Percentiles rank a stretch among this genome's conserved stretches.
Evolutionary conservation across 73 alveolate genomes (phyloP).

Genomic region (Stentor coeruleus): DNA sequence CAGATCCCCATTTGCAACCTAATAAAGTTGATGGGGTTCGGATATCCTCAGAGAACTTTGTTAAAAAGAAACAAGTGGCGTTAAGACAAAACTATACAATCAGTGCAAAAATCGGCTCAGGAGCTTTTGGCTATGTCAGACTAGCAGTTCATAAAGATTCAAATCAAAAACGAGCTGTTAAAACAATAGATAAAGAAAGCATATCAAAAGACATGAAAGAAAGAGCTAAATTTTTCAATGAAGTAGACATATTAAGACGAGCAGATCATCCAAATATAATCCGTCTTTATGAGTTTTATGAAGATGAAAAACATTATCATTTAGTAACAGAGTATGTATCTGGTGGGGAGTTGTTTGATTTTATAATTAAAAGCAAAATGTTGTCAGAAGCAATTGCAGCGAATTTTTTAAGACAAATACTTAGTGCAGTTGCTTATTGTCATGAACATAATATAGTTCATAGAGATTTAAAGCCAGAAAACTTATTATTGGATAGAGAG

Average conservation of each 20-base stretch:
- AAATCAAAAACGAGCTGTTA: too few species aligned
- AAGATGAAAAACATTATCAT: constrained; percentile 60
- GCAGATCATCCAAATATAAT: constrained; percentile 80
- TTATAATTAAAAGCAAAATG: constrained; percentile 34
- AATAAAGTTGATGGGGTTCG: too few species aligned
- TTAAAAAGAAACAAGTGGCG: too few species aligned
- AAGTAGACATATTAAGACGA: constrained; percentile 58
- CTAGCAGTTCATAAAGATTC: too few species aligned
- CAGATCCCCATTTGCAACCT: too few species aligned
- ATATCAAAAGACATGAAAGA: too few species aligned
- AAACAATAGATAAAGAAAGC: too few species aligned
- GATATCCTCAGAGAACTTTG: too few species aligned
- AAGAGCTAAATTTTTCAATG: too few species aligned
- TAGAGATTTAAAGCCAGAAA: constrained; percentile 77
- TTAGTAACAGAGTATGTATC: constrained; percentile 51
- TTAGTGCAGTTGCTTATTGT: constrained; percentile 58
- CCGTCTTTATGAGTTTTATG: constrained; percentile 64
- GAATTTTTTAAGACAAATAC: constrained; percentile 54
- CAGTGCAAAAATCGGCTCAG: too few species aligned
- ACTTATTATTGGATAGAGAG: constrained; percentile 52
- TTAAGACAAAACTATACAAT: too few species aligned
- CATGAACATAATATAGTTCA: constrained; percentile 67
- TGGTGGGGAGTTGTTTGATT: constrained; percentile 70
- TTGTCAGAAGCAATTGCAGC: constrained; percentile 64
- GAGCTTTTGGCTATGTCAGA: too few species aligned